Conservation (phyloP, 2,329 filamentous ascomycete genomes). For the Sclerotinia spermophila region DNA sequence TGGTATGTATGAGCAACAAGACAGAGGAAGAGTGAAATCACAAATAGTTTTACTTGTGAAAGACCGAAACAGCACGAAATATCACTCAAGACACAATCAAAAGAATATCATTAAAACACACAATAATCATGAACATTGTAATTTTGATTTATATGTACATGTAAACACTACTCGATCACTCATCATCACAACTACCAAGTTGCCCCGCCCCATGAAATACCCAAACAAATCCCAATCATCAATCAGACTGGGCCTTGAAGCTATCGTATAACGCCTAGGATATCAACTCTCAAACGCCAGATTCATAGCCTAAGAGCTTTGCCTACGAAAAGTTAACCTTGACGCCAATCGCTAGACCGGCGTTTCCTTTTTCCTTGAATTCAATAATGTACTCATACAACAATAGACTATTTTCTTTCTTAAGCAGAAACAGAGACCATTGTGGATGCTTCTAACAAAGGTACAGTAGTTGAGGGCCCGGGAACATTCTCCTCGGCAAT, state of each 20-base stretch:
- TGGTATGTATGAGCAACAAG: neutral
- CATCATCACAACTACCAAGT: neutral
- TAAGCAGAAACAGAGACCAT: conserved; percentile 14
- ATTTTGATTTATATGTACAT: conserved; percentile 3
- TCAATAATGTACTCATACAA: conserved; percentile 15
- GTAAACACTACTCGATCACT: neutral
- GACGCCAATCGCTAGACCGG: conserved; percentile 7
- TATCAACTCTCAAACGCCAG: conserved; percentile 14
- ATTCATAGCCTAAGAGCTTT: conserved; percentile 9
- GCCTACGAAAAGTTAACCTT: neutral
- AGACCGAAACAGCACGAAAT: neutral
- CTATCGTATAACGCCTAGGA: conserved; percentile 9
- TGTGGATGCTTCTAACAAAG: conserved; percentile 18
- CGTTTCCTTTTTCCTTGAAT: conserved; percentile 8
- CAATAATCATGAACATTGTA: neutral
- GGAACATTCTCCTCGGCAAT: conserved; percentile 41
- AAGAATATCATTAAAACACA: neutral
- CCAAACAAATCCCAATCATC: neutral
- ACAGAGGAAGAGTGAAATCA: neutral
- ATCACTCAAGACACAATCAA: neutral
- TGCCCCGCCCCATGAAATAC: neutral
- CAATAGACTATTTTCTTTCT: neutral
- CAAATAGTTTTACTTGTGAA: neutral
- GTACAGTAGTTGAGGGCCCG: neutral
- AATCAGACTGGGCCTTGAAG: neutral